Base-by-base conservation (phyloP, 495 filamentous ascomycete species). In the Penicillium angulare region DNA sequence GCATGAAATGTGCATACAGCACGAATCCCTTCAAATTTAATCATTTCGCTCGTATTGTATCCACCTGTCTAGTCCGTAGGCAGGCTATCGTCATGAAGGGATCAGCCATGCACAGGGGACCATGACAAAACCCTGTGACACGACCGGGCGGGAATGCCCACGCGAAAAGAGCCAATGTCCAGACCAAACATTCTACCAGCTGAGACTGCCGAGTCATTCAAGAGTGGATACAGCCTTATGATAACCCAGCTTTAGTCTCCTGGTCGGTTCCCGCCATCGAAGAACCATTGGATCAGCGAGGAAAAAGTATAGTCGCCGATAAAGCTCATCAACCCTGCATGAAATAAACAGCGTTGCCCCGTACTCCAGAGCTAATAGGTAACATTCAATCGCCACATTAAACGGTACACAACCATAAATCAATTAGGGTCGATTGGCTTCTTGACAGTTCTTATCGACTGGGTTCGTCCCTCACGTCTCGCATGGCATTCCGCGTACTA, bases 321-420 rank as follows among this genome's bases (percentile, higher is more conserved):
- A 49, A 52, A 57, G 49, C 54, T 57, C 40, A 26, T 45, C 46
- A 55, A 47, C 43, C 53, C 53, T 56, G 53, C 43, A 56, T 24
- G 38, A 21, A 21, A 41, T 8, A 5, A 23, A 18, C 9, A n/a
- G 26, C n/a, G 33, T 35, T 35, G 13, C n/a, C n/a, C n/a, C n/a
- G n/a, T n/a, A n/a, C n/a, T n/a, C n/a, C n/a, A n/a, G n/a, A n/a
- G n/a, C n/a, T n/a, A n/a, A n/a, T n/a, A n/a, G n/a, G n/a, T n/a
- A n/a, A n/a, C n/a, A n/a, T n/a, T n/a, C n/a, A n/a, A n/a, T n/a
- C n/a, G n/a, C n/a, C n/a, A n/a, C n/a, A n/a, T n/a, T n/a, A n/a
- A n/a, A n/a, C n/a, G n/a, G n/a, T n/a, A n/a, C n/a, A n/a, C n/a
- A n/a, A n/a, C n/a, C n/a, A n/a, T 31, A 2, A 1, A 31, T 31